Base-by-base conservation (phyloP, 768 basidiomycete species). In the Leucocoprinus leucothites region DNA sequence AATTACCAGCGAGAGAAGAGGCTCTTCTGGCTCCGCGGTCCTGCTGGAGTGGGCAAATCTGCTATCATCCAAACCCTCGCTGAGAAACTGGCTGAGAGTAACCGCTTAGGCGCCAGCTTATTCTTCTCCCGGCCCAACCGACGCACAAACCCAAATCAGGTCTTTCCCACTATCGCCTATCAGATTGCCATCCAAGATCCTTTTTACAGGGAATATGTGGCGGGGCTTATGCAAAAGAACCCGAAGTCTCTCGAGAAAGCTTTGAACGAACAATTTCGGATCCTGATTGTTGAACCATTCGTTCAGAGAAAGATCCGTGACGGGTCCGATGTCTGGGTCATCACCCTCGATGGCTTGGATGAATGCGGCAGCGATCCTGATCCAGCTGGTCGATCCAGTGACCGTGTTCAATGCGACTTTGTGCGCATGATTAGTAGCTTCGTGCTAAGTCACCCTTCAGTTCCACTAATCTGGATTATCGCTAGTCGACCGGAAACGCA, bases 51-150 rank as follows among this genome's bases (percentile, higher is more conserved):
- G 0, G 69, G 69, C 0, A 69, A 69, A 51, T 60, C 67, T 0
- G 63, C 67, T 3, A 53, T 74, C 8, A 60, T 63, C 11, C 71
- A 72, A 36, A 68, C 69, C 1, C 57, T 72, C 0, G 65, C 69
- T 8, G 63, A 71, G 34, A 16, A 19, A 3, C 14, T 22, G 3
- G 41, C 22, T 2, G 22, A 52, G 19, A 50, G 25, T 2, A 35
- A 25, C 3, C 49, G 24, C 0, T 51, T 65, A 2, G 60, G 55
- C 13, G 60, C 53, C 7, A 62, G 57, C 18, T 64, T 65, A 36
- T 62, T 68, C 57, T 67, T 64, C 42, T 64, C 58, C 2, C 35
- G 60, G 19, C 21, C 40, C 9, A 13, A 45, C 35, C 40, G 47
- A 24, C 26, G 61, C 14, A 51, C 40, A 11, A 25, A 53, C 14